Evolutionary conservation across 257 asterid genomes (phyloP).

Genomic region (Solanum verrucosum): DNA sequence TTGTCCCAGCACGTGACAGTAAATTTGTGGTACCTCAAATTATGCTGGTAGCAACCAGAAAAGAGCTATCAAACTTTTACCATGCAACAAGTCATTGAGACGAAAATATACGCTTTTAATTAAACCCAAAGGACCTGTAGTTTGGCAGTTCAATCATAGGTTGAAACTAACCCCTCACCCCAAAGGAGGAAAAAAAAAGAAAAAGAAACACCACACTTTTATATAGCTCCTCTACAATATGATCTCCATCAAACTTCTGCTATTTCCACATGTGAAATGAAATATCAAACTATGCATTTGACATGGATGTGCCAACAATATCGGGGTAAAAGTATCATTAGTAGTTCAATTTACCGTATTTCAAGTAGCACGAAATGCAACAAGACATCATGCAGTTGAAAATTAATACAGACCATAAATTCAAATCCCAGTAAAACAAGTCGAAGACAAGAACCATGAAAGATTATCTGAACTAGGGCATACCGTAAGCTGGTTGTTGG

Average conservation of each 20-base stretch:
- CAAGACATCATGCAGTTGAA: not conserved
- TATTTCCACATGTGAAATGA: not conserved
- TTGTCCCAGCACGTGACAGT: not conserved
- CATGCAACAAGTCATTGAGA: not conserved
- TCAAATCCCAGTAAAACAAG: not conserved
- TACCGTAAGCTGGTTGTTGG: conserved; percentile 76
- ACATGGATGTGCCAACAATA: not conserved
- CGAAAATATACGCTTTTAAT: too few relatives aligned
- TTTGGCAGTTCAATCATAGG: not conserved
- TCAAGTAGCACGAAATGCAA: not conserved
- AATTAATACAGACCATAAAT: not conserved
- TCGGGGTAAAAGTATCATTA: not conserved
- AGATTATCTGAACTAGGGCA: not conserved
- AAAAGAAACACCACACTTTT: not conserved
- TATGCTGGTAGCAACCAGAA: not conserved
- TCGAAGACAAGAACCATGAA: not conserved
- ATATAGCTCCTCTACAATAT: not conserved
- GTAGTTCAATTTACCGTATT: not conserved
- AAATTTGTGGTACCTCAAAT: not conserved
- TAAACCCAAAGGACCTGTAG: not conserved
- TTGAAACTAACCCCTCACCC: too few relatives aligned
- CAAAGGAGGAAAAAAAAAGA: not conserved
- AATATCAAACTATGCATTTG: not conserved
- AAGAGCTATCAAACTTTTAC: not conserved
- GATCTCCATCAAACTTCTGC: not conserved